Evolutionary conservation across 805 yeast genomes (phyloP).

Genomic region (Monosporozyma unispora): DNA sequence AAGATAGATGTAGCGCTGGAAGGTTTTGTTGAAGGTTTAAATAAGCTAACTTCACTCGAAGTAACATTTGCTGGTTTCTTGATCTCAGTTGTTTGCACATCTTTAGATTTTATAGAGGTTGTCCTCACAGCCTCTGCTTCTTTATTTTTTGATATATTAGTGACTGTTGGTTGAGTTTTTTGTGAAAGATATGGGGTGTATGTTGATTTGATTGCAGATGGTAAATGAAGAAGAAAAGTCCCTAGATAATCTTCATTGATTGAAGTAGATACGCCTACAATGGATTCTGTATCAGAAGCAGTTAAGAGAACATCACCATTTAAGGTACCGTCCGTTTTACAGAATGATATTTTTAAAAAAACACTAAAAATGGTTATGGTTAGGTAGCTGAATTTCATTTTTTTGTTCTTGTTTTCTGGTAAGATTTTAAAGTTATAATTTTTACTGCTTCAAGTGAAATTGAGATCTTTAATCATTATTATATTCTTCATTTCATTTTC

Average conservation of each 20-base stretch:
- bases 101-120: neutral
- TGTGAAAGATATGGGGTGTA: neutral
- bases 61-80: neutral
- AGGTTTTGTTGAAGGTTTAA: neutral
- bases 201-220: conserved; percentile 1
- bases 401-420: neutral
- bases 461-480: too few species aligned
- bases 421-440: neutral
- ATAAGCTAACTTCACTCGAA: neutral
- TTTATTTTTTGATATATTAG: neutral
- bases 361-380: neutral
- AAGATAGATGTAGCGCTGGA: too few species aligned
- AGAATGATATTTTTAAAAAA: too few species aligned
- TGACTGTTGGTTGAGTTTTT: neutral
- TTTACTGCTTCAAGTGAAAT: too few species aligned
- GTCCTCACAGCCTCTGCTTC: neutral
- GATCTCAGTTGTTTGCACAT: neutral
- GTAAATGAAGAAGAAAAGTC: conserved; percentile 2
- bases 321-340: too few species aligned
- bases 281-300: neutral
- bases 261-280: neutral
- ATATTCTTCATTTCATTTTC: too few species aligned
- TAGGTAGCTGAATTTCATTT: neutral
- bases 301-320: neutral
- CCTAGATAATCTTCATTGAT: neutral